Base-by-base conservation (phyloP, 1,284 basidiomycete genomes). In the Cutaneotrichosporon sp. region DNA sequence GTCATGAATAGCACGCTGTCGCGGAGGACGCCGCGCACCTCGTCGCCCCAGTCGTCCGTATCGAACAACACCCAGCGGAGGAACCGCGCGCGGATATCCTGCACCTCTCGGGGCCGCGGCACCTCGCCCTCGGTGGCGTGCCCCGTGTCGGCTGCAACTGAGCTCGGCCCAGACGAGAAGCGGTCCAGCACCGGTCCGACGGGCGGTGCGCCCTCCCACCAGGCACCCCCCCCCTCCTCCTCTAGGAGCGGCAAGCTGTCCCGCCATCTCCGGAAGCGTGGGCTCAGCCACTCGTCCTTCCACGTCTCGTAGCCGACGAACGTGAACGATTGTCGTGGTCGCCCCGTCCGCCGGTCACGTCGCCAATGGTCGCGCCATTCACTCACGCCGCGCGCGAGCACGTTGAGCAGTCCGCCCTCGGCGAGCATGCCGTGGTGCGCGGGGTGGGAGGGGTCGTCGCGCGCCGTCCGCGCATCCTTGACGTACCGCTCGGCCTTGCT, bases 11-110 rank as follows among this genome's bases (percentile, higher is more conserved):
- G 18, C 18, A 45, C 43, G 20, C 43, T 45, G 43, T 45, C 43
- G 43, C 43, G 43, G 43, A 45, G 43, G 1, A 45, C 43, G 5
- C 43, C 43, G n/a, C 43, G 43, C 18, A 45, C 20, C 6, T 45
- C 43, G 43, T 45, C 43, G 11, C 43, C 43, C 43, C 43, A 45
- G 43, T 45, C 43, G 43, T 45, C 43, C 18, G 43, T 45, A n/a
- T 45, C 43, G 43, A 22, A 45, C 20, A 45, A 6, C 18, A 45
- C 43, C 43, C 43, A 45, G 43, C 43, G 43, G 43, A 45, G 43
- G 43, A 45, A 45, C 18, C 43, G 43, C 18, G 18, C 43, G 22
- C 43, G 43, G 2, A 45, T 45, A 11, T 45, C 43, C 36, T 42
- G 13, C 36, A 3, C 4, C 14, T 42, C 36, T n/a, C 6, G 6